phyloP scores from a whole-genome alignment of 2,329 filamentous ascomycete species.

The Aspergillus fumigatus region DNA sequence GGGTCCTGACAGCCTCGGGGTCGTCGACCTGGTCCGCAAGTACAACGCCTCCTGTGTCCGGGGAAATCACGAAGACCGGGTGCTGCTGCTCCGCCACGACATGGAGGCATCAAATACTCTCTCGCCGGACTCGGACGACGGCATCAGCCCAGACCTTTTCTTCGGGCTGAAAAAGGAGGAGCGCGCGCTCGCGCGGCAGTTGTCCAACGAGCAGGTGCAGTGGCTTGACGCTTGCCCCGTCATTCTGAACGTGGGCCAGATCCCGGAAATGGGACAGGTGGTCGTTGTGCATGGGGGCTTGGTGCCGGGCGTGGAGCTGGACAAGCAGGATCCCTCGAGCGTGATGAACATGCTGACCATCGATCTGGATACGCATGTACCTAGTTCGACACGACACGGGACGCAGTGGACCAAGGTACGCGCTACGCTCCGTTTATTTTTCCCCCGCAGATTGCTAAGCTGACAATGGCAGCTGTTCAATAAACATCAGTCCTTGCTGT shows the following conservation, averaged over 20 bases:
- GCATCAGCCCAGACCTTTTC: constrained; percentile 21
- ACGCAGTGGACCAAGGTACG: constrained; percentile 61
- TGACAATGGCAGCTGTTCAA: constrained; percentile 45
- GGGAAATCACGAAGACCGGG: constrained; percentile 86
- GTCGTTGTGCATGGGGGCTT: constrained; percentile 82
- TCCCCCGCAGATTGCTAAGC: neutral
- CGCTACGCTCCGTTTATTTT: constrained; percentile 2
- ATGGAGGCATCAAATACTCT: constrained; percentile 27
- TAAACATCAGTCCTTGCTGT: constrained; percentile 38
- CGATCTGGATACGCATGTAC: constrained; percentile 57
- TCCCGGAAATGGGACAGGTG: constrained; percentile 59
- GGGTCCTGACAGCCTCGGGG: constrained; percentile 74
- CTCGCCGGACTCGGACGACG: constrained; percentile 21
- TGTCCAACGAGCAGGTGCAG: constrained; percentile 56
- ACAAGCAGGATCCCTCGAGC: constrained; percentile 69
- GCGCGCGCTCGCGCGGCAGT: constrained; percentile 53
- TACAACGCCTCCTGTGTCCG: constrained; percentile 76
- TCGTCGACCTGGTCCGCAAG: constrained; percentile 69
- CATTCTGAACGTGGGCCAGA: constrained; percentile 67
- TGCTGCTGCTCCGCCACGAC: constrained; percentile 62
- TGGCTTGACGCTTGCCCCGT: constrained; percentile 71
- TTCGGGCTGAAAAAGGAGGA: constrained; percentile 25
- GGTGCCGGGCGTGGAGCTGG: constrained; percentile 66
- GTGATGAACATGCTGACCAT: constrained; percentile 93
- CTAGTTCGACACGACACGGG: constrained; percentile 50